A percentile compares a stretch with the other conserved stretches of the same genome.
phyloP scores from a whole-genome alignment of 441 rosid species.

The Metrosideros polymorpha region DNA sequence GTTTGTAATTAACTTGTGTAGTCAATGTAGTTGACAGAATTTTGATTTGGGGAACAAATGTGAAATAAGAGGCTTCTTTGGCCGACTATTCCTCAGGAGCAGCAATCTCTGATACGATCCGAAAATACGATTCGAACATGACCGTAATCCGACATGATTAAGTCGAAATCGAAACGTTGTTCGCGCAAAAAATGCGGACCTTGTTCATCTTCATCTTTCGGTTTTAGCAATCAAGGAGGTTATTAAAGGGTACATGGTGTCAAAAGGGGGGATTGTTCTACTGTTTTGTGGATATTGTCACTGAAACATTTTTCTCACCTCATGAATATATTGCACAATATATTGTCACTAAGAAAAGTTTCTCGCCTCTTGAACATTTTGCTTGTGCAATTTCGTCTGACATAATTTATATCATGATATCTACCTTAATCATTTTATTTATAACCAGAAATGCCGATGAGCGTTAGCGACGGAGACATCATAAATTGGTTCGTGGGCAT shows the following conservation, averaged over 20 bases:
- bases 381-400: not conserved
- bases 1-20: not conserved
- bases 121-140: not conserved
- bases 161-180: not conserved
- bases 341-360: not conserved
- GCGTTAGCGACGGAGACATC: no score
- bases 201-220: not conserved
- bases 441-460: rapidly evolving
- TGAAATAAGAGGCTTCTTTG: not conserved
- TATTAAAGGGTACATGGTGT: not conserved
- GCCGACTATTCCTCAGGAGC: not conserved
- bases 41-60: not conserved
- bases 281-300: not conserved
- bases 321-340: not conserved
- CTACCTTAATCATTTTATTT: not conserved
- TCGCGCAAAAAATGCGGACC: not conserved
- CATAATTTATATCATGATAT: not conserved
- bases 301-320: not conserved
- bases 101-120: not conserved
- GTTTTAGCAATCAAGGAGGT: not conserved
- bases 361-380: not conserved
- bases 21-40: not conserved
- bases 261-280: not conserved
- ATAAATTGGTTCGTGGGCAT: no score
- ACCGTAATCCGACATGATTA: rapidly evolving